Base-by-base conservation (phyloP, 1,284 basidiomycete genomes). In the Ganoderma leucocontextum region DNA sequence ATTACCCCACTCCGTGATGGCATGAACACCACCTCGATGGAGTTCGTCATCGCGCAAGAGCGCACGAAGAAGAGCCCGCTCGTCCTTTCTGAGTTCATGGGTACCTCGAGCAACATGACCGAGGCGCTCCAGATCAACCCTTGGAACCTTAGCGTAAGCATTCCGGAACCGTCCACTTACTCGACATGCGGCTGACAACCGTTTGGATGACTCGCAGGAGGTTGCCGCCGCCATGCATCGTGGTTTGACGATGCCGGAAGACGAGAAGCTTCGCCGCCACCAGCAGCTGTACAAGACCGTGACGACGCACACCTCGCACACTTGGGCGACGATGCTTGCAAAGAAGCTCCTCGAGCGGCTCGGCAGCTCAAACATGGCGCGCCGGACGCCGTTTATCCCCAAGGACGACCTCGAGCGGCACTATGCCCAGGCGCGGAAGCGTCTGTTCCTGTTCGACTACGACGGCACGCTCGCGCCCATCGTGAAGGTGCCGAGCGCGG, bases 21-120 rank as follows among this genome's bases (percentile, higher is more conserved):
- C 10, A 99, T 99, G 97, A 99, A 99, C 86, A 99, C 98, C 10
- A 99, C 96, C 0, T 92, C 90, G 61, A 99, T 99, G 97, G 97
- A 99, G 82, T 99, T 95, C 81, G 94, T 98, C 60, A 92, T 99
- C 70, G 96, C 96, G 65, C 97, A 99, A 82, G 88, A 94, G 75
- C 87, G 86, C 73, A 93, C 89, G 60, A 90, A 91, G 78, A 91
- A 91, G 81, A 95, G 92, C 65, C 96, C 94, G 0, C 88, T 97
- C 65, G 94, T 99, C 66, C 84, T 99, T 58, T 96, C 94, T 77
- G 97, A 99, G 82, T 99, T 99, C 79, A 99, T 98, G 90, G 97
- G 98, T 33, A 98, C 98, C 72, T 94, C 93, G 62, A 92, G 92
- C 75, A 89, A 93, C 70, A 95, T 97, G 92, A 85, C 86, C 55